phyloP scores from a whole-genome alignment of 2,329 filamentous ascomycete species.

The Hypoxylon sp. region DNA sequence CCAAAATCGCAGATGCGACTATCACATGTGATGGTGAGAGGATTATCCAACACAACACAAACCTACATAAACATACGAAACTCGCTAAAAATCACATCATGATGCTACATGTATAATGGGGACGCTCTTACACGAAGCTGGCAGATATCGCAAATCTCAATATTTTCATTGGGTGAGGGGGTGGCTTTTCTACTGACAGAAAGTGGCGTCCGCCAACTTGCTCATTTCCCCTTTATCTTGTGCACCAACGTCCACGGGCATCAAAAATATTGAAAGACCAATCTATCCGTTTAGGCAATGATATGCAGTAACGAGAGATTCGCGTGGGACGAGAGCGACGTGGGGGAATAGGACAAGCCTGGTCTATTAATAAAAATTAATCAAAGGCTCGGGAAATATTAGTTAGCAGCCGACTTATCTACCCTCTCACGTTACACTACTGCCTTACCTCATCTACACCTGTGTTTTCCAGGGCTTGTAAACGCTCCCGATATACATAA shows the following conservation, averaged over 20 bases:
- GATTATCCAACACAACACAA: constrained; percentile 1
- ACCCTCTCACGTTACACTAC: constrained; percentile 1
- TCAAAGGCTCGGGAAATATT: constrained; percentile 14
- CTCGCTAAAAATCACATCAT: constrained; percentile 11
- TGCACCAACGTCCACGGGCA: constrained; percentile 8
- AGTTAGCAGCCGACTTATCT: constrained; percentile 15
- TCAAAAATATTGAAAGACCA: constrained; percentile 16
- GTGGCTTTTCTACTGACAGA: not conserved
- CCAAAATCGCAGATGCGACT: not conserved
- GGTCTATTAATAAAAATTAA: constrained; percentile 29
- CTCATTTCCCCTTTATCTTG: constrained; percentile 1
- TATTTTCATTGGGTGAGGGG: too few species aligned
- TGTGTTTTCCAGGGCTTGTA: not conserved
- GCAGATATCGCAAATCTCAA: constrained; percentile 14
- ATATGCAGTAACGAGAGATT: constrained; percentile 20
- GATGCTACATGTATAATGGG: constrained; percentile 1
- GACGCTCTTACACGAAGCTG: constrained; percentile 6
- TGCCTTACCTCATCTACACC: constrained; percentile 5
- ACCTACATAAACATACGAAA: constrained; percentile 4
- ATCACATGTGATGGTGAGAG: constrained; percentile 6
- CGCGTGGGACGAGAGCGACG: constrained; percentile 21
- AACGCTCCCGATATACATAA: not conserved
- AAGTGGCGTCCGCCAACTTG: constrained; percentile 4
- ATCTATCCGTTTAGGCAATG: constrained; percentile 26
- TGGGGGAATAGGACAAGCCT: constrained; percentile 15